Evolutionary conservation across 1,284 basidiomycete species (phyloP).

Genomic region (Ceratobasidium sp.): DNA sequence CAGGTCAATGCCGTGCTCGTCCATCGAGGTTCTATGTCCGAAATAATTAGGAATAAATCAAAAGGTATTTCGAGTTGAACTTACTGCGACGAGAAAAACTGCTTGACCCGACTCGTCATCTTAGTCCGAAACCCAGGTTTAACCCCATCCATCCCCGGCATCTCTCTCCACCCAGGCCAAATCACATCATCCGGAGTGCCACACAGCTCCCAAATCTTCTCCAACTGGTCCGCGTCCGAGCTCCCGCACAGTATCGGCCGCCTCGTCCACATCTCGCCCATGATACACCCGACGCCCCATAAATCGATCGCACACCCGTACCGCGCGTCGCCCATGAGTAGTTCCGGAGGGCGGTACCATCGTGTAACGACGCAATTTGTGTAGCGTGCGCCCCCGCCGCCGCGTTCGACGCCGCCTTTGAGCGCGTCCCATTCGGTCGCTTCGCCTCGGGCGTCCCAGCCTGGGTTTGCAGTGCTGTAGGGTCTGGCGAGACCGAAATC

Average conservation of each 20-base stretch:
- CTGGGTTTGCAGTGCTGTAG: constrained; percentile 56
- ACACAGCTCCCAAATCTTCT: constrained; percentile 91
- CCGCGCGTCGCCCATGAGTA: constrained; percentile 88
- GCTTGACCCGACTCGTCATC: constrained; percentile 21
- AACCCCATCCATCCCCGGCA: constrained; percentile 87
- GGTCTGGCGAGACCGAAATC: constrained; percentile 96
- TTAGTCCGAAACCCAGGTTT: constrained; percentile 59
- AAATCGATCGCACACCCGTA: constrained; percentile 97
- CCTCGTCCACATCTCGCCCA: constrained; percentile 95
- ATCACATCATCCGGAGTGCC: constrained; percentile 82
- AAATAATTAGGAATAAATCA: constrained; percentile 27
- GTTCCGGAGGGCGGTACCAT: constrained; percentile 98
- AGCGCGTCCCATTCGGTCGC: constrained; percentile 11
- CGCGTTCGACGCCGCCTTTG: constrained; percentile 34
- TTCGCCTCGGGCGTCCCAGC: constrained; percentile 41
- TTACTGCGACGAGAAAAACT: constrained; percentile 33
- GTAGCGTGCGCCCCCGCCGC: constrained; percentile 77
- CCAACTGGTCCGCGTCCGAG: constrained; percentile 91
- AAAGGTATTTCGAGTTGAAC: background rate
- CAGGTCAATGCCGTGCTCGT: constrained; percentile 57
- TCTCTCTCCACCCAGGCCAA: constrained; percentile 83
- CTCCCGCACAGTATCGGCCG: constrained; percentile 90
- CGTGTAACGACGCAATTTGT: constrained; percentile 99
- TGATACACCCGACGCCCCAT: constrained; percentile 98
- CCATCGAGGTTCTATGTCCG: constrained; percentile 29